These are phyloP conservation scores for Fusarium anguioides DNA, from an alignment of 2,329 filamentous ascomycete species.

Conservation along the genomic window DNA sequence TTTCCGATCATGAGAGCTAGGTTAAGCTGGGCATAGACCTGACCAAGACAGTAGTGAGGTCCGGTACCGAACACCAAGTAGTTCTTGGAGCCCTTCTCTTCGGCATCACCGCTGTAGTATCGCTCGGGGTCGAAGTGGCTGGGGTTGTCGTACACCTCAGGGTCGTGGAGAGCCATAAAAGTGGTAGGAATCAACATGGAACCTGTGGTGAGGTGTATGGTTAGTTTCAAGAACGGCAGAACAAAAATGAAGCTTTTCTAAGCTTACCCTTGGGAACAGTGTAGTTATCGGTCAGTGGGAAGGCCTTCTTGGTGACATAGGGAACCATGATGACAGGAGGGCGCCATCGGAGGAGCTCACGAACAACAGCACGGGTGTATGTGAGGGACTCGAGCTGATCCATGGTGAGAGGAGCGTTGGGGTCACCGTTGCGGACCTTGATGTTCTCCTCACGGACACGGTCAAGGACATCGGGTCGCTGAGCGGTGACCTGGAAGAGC, in stretches of 20 bases:
- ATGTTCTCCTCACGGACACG: slow-evolving; percentile 93
- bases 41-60: slow-evolving; percentile 95
- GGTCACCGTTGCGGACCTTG: slow-evolving; percentile 77
- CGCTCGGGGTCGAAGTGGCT: slow-evolving; percentile 91
- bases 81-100: slow-evolving; percentile 89
- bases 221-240: slow-evolving; percentile 19
- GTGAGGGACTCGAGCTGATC: slow-evolving; percentile 89
- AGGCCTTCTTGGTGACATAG: slow-evolving; percentile 93
- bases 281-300: slow-evolving; percentile 88
- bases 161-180: slow-evolving; percentile 90
- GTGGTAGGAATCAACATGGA: slow-evolving; percentile 95
- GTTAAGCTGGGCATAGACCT: slow-evolving; percentile 90
- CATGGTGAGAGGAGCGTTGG: slow-evolving; percentile 76
- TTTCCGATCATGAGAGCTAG: slow-evolving; percentile 91
- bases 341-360: slow-evolving; percentile 90
- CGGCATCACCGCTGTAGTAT: slow-evolving; percentile 90
- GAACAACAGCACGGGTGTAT: slow-evolving; percentile 92
- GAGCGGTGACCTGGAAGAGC: slow-evolving; percentile 94
- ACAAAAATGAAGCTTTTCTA: not conserved
- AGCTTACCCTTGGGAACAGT: slow-evolving; percentile 85
- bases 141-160: slow-evolving; percentile 89
- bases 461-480: slow-evolving; percentile 91
- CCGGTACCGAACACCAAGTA: slow-evolving; percentile 96
- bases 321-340: slow-evolving; percentile 98
- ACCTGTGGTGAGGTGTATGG: slow-evolving; percentile 56